A percentile compares a stretch with the other conserved stretches of the same genome.
These are phyloP conservation scores for Rhodamnia rubescens DNA, from an alignment of 345 rosid genomes.

Conservation along the genomic window DNA sequence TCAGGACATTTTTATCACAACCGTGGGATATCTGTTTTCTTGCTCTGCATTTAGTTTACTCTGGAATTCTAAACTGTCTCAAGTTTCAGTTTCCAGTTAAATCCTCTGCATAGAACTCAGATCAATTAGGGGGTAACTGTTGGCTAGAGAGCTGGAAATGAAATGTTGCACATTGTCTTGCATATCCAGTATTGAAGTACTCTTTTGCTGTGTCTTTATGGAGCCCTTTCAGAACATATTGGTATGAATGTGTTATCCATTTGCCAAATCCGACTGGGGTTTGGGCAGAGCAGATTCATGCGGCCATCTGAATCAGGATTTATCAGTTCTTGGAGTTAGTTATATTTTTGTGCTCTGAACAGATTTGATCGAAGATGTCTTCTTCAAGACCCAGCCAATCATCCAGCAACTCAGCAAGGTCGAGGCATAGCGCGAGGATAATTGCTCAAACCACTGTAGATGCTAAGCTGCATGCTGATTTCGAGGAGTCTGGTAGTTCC, in stretches of 20 bases:
- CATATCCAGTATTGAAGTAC: background rate
- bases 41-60: background rate
- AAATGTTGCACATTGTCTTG: background rate
- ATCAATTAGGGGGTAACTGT: background rate
- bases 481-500: slow-evolving; percentile 81
- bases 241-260: background rate
- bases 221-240: background rate
- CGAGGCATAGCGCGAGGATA: slow-evolving; percentile 74
- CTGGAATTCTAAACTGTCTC: background rate
- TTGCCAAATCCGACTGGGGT: background rate
- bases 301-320: background rate
- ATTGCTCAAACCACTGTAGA: slow-evolving; percentile 90
- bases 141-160: background rate
- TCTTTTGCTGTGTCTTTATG: background rate
- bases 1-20: background rate
- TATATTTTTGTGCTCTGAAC: background rate
- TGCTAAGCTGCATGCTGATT: slow-evolving; percentile 87
- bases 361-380: slow-evolving; percentile 47
- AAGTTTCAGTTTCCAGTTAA: background rate
- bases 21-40: background rate
- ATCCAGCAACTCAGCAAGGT: slow-evolving; percentile 53
- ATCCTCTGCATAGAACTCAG: background rate
- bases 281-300: background rate
- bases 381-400: slow-evolving; percentile 72
- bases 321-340: background rate